Evolutionary conservation across 1,139 yeast genomes (phyloP).

Genomic region (Pichia sp.): DNA sequence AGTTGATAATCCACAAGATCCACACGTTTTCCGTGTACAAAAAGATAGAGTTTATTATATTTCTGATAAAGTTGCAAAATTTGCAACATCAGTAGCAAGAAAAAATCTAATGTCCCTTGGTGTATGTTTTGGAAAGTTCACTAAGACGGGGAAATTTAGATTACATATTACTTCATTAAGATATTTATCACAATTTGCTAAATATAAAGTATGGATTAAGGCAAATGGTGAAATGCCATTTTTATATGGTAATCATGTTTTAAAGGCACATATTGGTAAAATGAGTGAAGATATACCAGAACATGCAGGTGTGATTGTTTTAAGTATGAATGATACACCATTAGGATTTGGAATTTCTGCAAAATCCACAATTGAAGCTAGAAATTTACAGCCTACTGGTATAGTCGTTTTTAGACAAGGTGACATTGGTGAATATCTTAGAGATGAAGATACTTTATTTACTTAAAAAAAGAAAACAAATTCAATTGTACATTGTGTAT

Average conservation of each 20-base stretch:
- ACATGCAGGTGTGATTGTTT: constrained; percentile 92
- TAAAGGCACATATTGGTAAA: constrained; percentile 94
- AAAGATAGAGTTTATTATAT: constrained; percentile 96
- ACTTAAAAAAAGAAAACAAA: constrained; percentile 37
- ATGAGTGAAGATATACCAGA: constrained; percentile 98
- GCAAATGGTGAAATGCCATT: constrained; percentile 98
- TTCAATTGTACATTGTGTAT: too few relatives aligned
- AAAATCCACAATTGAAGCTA: constrained; percentile 83
- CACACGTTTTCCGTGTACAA: constrained; percentile 92
- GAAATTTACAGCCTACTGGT: constrained; percentile 85
- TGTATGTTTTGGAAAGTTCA: constrained; percentile 89
- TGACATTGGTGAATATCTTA: constrained; percentile 95
- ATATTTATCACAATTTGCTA: constrained; percentile 79
- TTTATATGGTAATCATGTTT: constrained; percentile 90
- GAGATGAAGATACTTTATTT: constrained; percentile 96
- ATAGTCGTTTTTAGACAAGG: constrained; percentile 96
- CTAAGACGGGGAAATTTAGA: constrained; percentile 95
- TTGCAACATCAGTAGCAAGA: constrained; percentile 88
- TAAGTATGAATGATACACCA: constrained; percentile 88
- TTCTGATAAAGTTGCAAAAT: constrained; percentile 71
- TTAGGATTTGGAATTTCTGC: constrained; percentile 96
- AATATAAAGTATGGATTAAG: constrained; percentile 93
- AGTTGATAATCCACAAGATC: constrained; percentile 83
- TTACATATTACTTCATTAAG: constrained; percentile 89
- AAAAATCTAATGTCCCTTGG: constrained; percentile 89